Base-by-base conservation (phyloP, 306 rosid genomes). In the Citrullus colocynthis region DNA sequence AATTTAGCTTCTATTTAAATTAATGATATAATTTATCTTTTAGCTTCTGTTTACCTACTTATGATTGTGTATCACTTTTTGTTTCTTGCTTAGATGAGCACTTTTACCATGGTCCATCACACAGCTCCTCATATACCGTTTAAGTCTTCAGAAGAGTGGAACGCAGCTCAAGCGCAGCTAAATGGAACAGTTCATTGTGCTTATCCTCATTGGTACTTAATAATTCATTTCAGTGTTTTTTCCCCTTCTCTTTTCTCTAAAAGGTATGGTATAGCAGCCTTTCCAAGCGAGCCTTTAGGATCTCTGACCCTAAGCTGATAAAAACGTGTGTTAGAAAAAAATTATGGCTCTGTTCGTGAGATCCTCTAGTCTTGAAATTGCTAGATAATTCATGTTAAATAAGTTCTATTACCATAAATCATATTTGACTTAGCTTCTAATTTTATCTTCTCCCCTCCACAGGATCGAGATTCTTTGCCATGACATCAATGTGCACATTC, bases 81-180 rank as follows among this genome's bases (percentile, higher is more conserved):
- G 79, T 24, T 24, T 6, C 20, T 76, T 77, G 49, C 55, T 37
- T 79, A 95, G 99, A 95, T 95, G 97, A 95, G 97, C 81, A 90
- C 96, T 79, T 95, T 95, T 91, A 95, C 97, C 76, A 92, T 95
- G 99, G 99, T 95, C 52, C 97, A 92, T 83, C 99, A 95, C 84
- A 92, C 97, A 5, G 97, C 99, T 49, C 97, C 99, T 1, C 99
- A 95, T 81, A 92, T 92, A 86, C 99, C 97, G 16, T 95, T 95
- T 87, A 95, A 87, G 83, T 60, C 88, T 74, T 84, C 93, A n/a
- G 91, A 92, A 21, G 93, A 92, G 82, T 95, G 99, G 97, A 88
- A 95, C 79, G 96, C 96, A 20, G 93, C 97, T 59, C 92, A 86
- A 82, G 99, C 99, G 52, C 99, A 95, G 84, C 91, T 95, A 55